Conservation (phyloP, 495 filamentous ascomycete species). For the Neurospora sp. region DNA sequence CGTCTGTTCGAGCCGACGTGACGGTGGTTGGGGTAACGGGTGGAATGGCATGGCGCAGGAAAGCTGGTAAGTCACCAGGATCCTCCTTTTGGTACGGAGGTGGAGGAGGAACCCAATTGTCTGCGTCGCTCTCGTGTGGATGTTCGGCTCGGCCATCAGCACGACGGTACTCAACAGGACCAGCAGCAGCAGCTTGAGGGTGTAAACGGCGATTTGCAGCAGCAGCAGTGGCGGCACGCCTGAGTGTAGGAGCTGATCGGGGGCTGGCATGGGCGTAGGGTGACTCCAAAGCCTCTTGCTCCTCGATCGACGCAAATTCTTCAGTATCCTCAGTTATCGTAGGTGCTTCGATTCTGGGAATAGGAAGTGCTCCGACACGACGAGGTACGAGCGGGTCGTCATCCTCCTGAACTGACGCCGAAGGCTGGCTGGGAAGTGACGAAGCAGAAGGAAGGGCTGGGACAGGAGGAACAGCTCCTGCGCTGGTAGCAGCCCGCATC, state of each 20-base stretch:
- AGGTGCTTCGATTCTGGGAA: slow-evolving; percentile 7
- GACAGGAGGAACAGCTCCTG: slow-evolving; percentile 11
- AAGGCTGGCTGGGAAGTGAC: slow-evolving; percentile 12
- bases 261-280: slow-evolving; percentile 75
- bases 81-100: slow-evolving; percentile 71
- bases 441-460: background rate
- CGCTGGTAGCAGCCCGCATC: slow-evolving; percentile 24
- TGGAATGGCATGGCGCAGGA: slow-evolving; percentile 31
- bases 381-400: slow-evolving; percentile 35
- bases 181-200: slow-evolving; percentile 31
- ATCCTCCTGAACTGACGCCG: slow-evolving; percentile 17
- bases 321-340: slow-evolving; percentile 18
- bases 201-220: slow-evolving; percentile 57
- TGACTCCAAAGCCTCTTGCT: slow-evolving; percentile 48
- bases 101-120: slow-evolving; percentile 90
- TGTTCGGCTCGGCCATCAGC: slow-evolving; percentile 57
- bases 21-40: slow-evolving; percentile 12
- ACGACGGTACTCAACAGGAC: slow-evolving; percentile 38
- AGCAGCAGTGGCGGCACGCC: slow-evolving; percentile 69
- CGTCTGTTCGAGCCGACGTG: background rate
- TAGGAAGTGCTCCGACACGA: slow-evolving; percentile 19
- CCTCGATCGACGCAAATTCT: slow-evolving; percentile 33
- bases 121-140: slow-evolving; percentile 82
- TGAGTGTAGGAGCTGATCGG: slow-evolving; percentile 63
- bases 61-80: slow-evolving; percentile 42